These are phyloP conservation scores for Sporothrix globosa DNA, from an alignment of 2,329 filamentous ascomycete genomes.

Conservation along the genomic window DNA sequence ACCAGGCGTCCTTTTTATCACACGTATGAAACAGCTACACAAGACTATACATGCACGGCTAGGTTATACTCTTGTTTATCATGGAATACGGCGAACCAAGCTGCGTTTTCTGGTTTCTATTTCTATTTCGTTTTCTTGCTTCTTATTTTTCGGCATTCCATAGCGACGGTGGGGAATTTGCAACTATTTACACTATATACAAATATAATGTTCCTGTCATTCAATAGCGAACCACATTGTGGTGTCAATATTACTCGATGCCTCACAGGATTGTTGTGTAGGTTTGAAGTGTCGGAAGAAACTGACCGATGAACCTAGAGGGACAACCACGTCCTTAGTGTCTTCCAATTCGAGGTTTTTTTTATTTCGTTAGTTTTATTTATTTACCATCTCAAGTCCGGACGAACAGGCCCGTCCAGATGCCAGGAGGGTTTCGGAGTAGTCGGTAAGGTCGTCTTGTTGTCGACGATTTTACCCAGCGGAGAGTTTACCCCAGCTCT, in stretches of 20 bases:
- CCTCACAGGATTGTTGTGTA: background rate
- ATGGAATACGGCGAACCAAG: background rate
- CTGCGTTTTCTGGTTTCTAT: background rate
- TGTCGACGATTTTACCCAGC: background rate
- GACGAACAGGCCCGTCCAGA: slow-evolving; percentile 10
- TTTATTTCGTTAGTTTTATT: background rate
- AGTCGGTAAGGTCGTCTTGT: background rate
- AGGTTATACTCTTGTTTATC: background rate
- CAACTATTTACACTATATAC: background rate
- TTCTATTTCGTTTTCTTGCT: background rate
- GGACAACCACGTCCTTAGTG: background rate
- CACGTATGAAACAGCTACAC: background rate
- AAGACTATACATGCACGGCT: background rate
- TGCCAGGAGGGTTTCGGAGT: background rate
- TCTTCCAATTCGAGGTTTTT: background rate
- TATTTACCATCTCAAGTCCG: background rate
- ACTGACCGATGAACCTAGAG: background rate
- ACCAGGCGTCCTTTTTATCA: background rate
- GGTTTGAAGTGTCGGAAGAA: background rate
- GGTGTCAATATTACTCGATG: background rate
- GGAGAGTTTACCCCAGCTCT: slow-evolving; percentile 4
- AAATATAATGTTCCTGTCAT: background rate
- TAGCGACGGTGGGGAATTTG: slow-evolving; percentile 20
- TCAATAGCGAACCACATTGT: background rate
- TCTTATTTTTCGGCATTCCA: slow-evolving; percentile 8